phyloP scores from a whole-genome alignment of 2,329 filamentous ascomycete genomes.

The Ascochyta pisi region DNA sequence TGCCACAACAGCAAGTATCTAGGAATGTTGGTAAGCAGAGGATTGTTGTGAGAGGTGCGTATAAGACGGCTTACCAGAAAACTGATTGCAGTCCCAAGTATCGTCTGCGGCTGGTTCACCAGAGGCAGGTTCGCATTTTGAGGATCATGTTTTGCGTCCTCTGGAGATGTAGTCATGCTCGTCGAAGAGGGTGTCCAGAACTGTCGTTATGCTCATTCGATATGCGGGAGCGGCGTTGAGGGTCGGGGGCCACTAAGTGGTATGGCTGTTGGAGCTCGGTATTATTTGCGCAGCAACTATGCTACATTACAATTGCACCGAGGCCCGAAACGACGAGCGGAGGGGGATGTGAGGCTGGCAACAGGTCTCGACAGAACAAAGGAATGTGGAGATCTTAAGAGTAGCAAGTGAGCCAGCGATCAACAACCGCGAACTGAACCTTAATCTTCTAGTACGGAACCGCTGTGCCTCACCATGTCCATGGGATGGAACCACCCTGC shows the following conservation, averaged over 20 bases:
- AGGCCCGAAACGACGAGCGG: neutral
- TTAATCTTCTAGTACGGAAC: slow-evolving; percentile 9
- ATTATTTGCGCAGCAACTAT: neutral
- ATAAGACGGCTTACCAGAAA: slow-evolving; percentile 37
- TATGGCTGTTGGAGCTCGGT: neutral
- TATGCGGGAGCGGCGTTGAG: neutral
- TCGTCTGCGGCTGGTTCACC: slow-evolving; percentile 39
- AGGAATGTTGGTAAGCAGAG: slow-evolving; percentile 4
- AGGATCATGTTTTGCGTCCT: slow-evolving; percentile 26
- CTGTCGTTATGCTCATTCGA: slow-evolving; percentile 2
- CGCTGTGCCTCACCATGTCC: slow-evolving; percentile 13
- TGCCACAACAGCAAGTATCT: slow-evolving; percentile 37
- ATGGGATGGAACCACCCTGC: slow-evolving; percentile 8
- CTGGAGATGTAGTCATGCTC: slow-evolving; percentile 16
- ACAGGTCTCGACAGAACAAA: neutral
- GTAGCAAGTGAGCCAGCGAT: slow-evolving; percentile 2
- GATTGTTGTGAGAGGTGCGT: neutral
- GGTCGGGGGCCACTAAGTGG: neutral
- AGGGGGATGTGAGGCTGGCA: slow-evolving; percentile 1
- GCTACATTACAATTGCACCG: slow-evolving; percentile 1
- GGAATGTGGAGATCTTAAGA: slow-evolving; percentile 3
- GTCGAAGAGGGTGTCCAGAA: neutral
- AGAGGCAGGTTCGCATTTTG: slow-evolving; percentile 39
- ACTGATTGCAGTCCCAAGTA: slow-evolving; percentile 34
- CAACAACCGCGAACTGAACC: slow-evolving; percentile 8